These are phyloP conservation scores for Colletotrichum sidae DNA, from an alignment of 2,329 filamentous ascomycete genomes.

Conservation along the genomic window DNA sequence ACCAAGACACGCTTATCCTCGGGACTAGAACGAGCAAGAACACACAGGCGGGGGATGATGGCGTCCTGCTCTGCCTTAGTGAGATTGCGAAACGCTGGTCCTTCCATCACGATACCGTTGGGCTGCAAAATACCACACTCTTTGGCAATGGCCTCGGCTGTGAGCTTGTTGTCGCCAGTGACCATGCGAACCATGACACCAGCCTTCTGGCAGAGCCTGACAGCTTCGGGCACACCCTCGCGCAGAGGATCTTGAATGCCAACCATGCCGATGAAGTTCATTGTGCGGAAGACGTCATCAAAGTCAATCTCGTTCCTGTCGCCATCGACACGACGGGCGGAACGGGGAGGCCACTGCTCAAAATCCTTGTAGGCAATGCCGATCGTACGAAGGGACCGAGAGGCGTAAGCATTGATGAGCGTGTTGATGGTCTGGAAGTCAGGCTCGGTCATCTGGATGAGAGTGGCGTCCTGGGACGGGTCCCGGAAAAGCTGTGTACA, in stretches of 20 bases:
- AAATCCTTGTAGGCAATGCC: constrained; percentile 88
- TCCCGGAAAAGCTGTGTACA: constrained; percentile 65
- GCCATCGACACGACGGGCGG: constrained; percentile 64
- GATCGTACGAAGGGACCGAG: constrained; percentile 84
- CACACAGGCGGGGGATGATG: constrained; percentile 76
- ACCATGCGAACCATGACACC: constrained; percentile 88
- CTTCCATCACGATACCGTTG: constrained; percentile 80
- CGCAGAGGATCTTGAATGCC: constrained; percentile 87
- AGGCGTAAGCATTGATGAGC: constrained; percentile 83
- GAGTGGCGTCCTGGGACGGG: constrained; percentile 57
- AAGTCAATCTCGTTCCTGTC: constrained; percentile 73
- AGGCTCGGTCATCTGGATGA: constrained; percentile 60
- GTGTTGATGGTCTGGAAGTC: constrained; percentile 69
- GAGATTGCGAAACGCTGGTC: constrained; percentile 81
- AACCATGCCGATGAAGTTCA: constrained; percentile 77
- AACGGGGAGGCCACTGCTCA: constrained; percentile 82
- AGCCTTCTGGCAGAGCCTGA: constrained; percentile 78
- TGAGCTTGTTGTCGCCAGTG: constrained; percentile 84
- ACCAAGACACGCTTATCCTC: constrained; percentile 83
- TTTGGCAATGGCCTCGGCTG: constrained; percentile 81
- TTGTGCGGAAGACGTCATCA: constrained; percentile 74
- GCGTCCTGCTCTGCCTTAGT: constrained; percentile 73
- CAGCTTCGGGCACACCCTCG: constrained; percentile 78
- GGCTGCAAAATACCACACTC: constrained; percentile 81
- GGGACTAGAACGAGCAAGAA: constrained; percentile 79